These are phyloP conservation scores for Pythium coloratum DNA, from an alignment of 352 stramenopile species.

Conservation along the genomic window DNA sequence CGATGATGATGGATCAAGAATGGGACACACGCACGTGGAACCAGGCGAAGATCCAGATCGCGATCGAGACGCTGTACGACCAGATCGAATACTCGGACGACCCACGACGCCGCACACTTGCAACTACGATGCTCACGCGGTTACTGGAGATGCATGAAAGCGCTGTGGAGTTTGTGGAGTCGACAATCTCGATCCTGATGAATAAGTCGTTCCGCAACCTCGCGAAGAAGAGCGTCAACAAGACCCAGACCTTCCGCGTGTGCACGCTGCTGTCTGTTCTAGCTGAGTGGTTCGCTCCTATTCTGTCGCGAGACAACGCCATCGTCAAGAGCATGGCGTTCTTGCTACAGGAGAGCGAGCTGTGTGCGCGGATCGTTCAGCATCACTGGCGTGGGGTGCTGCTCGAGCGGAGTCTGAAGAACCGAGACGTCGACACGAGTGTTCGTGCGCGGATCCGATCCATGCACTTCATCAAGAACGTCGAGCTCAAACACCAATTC, in stretches of 20 bases:
- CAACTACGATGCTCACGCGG: conserved; percentile 67
- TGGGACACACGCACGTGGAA: conserved; percentile 80
- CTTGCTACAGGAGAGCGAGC: conserved; percentile 60
- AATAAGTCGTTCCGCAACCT: conserved; percentile 76
- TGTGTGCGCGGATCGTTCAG: conserved; percentile 72
- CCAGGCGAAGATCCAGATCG: conserved; percentile 50
- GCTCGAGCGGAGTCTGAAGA: conserved; percentile 51
- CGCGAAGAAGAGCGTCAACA: conserved; percentile 47
- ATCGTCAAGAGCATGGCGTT: conserved; percentile 47
- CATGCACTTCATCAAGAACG: conserved; percentile 75
- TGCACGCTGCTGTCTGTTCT: conserved; percentile 52
- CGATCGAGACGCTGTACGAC: conserved; percentile 66
- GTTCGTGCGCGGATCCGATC: conserved; percentile 56
- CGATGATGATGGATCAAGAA: conserved; percentile 79
- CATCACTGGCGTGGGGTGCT: conserved; percentile 69
- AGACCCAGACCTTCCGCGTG: conserved; percentile 55
- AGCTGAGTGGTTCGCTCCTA: conserved; percentile 57
- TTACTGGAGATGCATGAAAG: conserved; percentile 69
- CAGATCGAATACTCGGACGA: conserved; percentile 57
- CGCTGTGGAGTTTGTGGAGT: conserved; percentile 63
- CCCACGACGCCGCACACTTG: conserved; percentile 44
- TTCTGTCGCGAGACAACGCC: conserved; percentile 66
- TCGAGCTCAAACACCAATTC: conserved; percentile 72
- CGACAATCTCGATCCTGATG: conserved; percentile 63
- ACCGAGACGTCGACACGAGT: conserved; percentile 47